These are phyloP conservation scores for Parastagonospora nodorum DNA, from an alignment of 2,329 filamentous ascomycete genomes.

Conservation along the genomic window DNA sequence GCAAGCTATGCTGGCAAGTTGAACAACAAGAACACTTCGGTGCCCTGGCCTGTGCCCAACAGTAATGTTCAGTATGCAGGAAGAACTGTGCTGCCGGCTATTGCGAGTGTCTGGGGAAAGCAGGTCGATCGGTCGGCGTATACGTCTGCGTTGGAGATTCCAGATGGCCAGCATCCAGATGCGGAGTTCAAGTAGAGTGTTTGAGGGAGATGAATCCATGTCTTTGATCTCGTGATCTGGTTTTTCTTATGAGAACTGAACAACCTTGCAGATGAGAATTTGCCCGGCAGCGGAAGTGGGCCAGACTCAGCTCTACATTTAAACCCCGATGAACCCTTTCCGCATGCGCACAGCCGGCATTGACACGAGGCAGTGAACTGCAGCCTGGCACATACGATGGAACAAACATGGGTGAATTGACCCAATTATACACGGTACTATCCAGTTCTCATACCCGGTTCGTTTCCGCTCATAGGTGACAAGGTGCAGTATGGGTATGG, in stretches of 20 bases:
- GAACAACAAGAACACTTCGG: slow-evolving; percentile 33
- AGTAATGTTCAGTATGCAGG: slow-evolving; percentile 30
- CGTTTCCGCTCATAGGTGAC: too few species aligned
- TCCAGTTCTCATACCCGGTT: too few species aligned
- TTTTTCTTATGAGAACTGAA: neutral
- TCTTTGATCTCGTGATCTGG: neutral
- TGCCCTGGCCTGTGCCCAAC: slow-evolving; percentile 38
- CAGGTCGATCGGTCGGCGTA: slow-evolving; percentile 30
- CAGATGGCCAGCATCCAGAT: slow-evolving; percentile 42
- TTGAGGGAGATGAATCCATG: neutral
- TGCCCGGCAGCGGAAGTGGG: neutral
- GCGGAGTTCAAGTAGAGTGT: slow-evolving; percentile 28
- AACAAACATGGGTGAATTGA: too few species aligned
- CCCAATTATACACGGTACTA: too few species aligned
- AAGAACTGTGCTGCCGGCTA: slow-evolving; percentile 29
- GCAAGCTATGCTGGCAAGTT: slow-evolving; percentile 38
- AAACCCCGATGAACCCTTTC: too few species aligned
- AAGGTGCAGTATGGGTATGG: too few species aligned
- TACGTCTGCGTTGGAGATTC: slow-evolving; percentile 37
- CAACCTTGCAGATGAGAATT: neutral
- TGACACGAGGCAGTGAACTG: too few species aligned
- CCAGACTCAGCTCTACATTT: neutral
- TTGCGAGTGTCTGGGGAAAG: slow-evolving; percentile 32
- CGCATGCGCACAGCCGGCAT: too few species aligned
- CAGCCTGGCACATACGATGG: too few species aligned